Evolutionary conservation across 352 stramenopile genomes (phyloP).

Genomic region (Globisporangium paddicum): DNA sequence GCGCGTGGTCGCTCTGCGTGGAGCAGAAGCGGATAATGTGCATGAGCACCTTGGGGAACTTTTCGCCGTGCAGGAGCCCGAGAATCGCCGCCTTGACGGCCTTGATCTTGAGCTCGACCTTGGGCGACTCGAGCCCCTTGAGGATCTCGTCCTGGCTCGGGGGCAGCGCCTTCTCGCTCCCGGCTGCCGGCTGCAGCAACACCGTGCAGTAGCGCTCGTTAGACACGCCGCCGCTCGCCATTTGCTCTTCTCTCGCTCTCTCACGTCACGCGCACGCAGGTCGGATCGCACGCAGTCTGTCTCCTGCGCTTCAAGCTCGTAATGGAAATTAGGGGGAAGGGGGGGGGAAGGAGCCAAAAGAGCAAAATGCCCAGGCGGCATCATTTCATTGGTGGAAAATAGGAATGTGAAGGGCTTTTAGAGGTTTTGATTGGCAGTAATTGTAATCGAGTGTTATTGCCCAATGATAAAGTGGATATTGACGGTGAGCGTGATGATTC

Average conservation of each 20-base stretch:
- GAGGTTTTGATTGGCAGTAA: no score
- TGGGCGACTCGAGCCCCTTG: slow-evolving; percentile 95
- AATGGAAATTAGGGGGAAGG: slow-evolving; percentile 2
- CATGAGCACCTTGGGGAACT: slow-evolving; percentile 98
- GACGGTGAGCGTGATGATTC: no score
- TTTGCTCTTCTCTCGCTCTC: slow-evolving; percentile 3
- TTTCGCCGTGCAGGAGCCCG: slow-evolving; percentile 96
- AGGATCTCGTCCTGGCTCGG: slow-evolving; percentile 95
- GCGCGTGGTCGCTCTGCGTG: slow-evolving; percentile 97
- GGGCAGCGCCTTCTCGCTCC: slow-evolving; percentile 55
- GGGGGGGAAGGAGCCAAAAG: not conserved
- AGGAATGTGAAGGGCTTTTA: no score
- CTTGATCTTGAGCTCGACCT: slow-evolving; percentile 95
- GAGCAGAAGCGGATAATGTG: slow-evolving; percentile 99
- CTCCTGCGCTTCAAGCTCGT: slow-evolving; percentile 10
- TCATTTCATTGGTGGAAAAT: not conserved
- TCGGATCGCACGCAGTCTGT: not conserved
- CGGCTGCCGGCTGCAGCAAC: slow-evolving; percentile 55
- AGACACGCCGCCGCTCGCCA: slow-evolving; percentile 47
- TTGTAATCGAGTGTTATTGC: no score
- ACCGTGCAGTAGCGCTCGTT: slow-evolving; percentile 88
- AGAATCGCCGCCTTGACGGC: slow-evolving; percentile 99
- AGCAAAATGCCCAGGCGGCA: slow-evolving; percentile 1
- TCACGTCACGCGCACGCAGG: not conserved
- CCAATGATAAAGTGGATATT: no score